Base-by-base conservation (phyloP, 148 eudicot genomes). In the Fagopyrum homotropicum region DNA sequence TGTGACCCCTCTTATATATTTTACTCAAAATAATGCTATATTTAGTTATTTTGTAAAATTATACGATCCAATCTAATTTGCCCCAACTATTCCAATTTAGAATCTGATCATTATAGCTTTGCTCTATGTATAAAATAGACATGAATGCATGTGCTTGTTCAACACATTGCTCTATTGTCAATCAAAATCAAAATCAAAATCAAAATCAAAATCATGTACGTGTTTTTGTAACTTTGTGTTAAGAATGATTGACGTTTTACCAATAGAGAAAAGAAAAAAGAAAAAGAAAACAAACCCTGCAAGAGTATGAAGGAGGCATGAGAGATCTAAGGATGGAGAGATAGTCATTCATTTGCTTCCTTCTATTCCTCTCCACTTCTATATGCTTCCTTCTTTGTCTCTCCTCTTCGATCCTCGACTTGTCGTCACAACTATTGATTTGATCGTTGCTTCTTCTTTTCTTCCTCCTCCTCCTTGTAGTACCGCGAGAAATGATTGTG, bases 321-420 rank as follows among this genome's bases (percentile, higher is more conserved):
- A 89, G 30, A 2, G 88, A 85, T 0, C 90, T 86, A 78, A 89
- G 85, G 46, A 80, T 47, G 57, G 88, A 74, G n/a, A 89, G 84
- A 69, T 87, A 83, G 30, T 87, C 73, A 30, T 87, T 89, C 90
- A 89, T 87, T 75, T 83, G 83, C 22, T 81, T 77, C 55, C 92
- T 80, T 7, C 92, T 86, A 40, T 87, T 89, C 45, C 92, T 49
- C 73, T 89, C 92, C 7, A 85, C 86, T 0, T 83, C 81, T 52
- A 89, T 89, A 82, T 89, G 92, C 54, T 84, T 85, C 87, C 80
- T 80, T 82, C 92, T 82, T 66, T 89, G 92, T 55, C 72, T 88
- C 87, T 89, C 90, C 63, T 79, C 76, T 30, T 85, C 87, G 44
- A 35, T 87, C 83, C 77, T 80, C 7, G 52, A 49, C 52, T 12